Evolutionary conservation across 768 basidiomycete species (phyloP), one percentile per base, ranked within the genome.

Genomic region (Lactarius indigo): DNA sequence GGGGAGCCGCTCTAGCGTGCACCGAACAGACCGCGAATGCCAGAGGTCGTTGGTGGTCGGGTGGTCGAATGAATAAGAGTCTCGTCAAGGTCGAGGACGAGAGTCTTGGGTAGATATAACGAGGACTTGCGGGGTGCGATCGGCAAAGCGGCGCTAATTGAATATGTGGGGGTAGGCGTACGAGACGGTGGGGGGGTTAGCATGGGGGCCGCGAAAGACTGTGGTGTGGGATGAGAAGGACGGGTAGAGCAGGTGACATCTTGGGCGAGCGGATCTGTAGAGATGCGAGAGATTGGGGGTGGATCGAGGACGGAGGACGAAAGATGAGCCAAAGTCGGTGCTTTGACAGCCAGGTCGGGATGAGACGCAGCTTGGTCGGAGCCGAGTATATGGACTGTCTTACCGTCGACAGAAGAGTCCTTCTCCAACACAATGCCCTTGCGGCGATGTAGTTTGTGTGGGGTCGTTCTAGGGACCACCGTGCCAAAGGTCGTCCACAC

Each of bases 61-160:
- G 94, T 92, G 0, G 97, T 98, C 2, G 96, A 97, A 75, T 99
- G 97, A 65, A 98, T 98, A 57, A 99, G 86, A 1, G 97, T 99
- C 79, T 99, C 97, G 76, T 99, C 97, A 60, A 99, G 82, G 79
- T 99, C 97, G 54, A 99, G 86, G 35, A 99, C 95, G 42, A 99
- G 87, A 0, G 95, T 97, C 81, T 99, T 99, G 31, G 86, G 94
- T 37, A 86, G 81, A 72, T 89, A 89, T 69, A 96, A 90, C 3
- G 89, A 87, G 0, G 88, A 85, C 73, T 83, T 87, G 70, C 86
- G 84, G 15, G 82, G 70, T 20, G 76, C 70, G 28, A 80, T 74
- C n/a, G 79, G 76, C 63, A 88, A 85, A 0, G 87, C 85, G 74
- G 57, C 83, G 79, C 60, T 84, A 78, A 23, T 80, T 77, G 52